Base-by-base conservation (phyloP, 352 stramenopile species). In the Pythium folliculosum region DNA sequence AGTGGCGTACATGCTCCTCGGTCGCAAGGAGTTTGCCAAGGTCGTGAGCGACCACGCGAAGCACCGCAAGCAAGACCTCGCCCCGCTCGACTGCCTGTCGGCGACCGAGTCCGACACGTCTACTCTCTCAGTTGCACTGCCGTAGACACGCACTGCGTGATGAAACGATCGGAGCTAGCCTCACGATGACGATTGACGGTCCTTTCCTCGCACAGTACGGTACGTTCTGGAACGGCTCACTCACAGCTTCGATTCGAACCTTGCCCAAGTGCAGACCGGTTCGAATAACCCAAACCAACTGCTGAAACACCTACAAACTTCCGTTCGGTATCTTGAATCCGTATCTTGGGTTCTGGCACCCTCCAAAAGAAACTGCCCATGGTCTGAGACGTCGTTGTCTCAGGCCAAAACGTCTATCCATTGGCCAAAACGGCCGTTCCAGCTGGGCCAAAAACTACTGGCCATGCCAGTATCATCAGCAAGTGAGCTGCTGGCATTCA, bases 1-100 rank as follows among this genome's bases (percentile, higher is more conserved):
- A 13, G 72, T 86, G 16, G 71, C 77, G 21, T 86, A 89, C 73
- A 75, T 82, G 68, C 61, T 89, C 48, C 63, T 89, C 19, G 52
- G 71, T 14, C 77, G 80, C n/a, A 66, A 70, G 27, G 69, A 75
- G 38, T 86, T 88, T 35, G 76, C 72, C 58, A 82, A 75, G 52
- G 54, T 89, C 49, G 67, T 52, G 22, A 76, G 67, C 16, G 73
- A 70, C 1, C 77, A 83, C 19, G 67, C 73, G 48, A 78, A 78
- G 32, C 65, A 78, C 49, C 73, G 73, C 56, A 63, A 35, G 1
- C 65, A 75, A 12, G 21, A 51, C 10, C 5, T 37, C 16, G n/a
- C 13, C 9, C 25, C 44, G 0, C n/a, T 74, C 5, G 54, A 75
- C 9, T 66, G 62, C 14, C 49, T 54, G 6, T 14, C 51, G n/a